phyloP scores from a whole-genome alignment of 352 stramenopile genomes.

The Phytophthora tentaculata region DNA sequence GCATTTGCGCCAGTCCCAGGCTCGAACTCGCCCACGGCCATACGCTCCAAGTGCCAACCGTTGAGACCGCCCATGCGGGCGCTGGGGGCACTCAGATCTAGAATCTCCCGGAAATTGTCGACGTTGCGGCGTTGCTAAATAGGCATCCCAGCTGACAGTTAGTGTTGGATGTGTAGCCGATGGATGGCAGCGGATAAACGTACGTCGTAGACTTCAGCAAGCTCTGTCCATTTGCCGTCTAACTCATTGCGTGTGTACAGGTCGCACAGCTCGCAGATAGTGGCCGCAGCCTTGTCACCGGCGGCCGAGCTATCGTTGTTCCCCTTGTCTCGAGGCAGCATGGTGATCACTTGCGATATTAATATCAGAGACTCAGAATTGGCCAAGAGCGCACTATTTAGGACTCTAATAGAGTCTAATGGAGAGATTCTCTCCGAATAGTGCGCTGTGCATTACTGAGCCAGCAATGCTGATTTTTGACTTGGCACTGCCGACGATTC shows the following conservation, averaged over 20 bases:
- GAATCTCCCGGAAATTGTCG: conserved; percentile 77
- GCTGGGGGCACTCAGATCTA: conserved; percentile 68
- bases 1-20: conserved; percentile 32
- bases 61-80: conserved; percentile 70
- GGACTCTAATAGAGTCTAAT: too few species aligned
- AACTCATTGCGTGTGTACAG: conserved; percentile 70
- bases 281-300: conserved; percentile 25
- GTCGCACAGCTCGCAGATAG: conserved; percentile 66
- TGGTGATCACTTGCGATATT: conserved; percentile 9
- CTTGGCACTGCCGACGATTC: too few species aligned
- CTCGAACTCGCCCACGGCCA: conserved; percentile 80
- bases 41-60: conserved; percentile 82
- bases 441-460: neutral
- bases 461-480: too few species aligned
- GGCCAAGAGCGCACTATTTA: neutral
- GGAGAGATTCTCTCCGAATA: neutral
- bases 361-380: neutral
- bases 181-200: conserved; percentile 15
- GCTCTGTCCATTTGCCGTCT: conserved; percentile 71
- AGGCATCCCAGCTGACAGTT: neutral
- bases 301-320: conserved; percentile 36
- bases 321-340: conserved; percentile 32
- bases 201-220: conserved; percentile 78
- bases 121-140: conserved; percentile 77
- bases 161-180: neutral